These are phyloP conservation scores for Candida palmyrensis DNA, from an alignment of 805 yeast species.

Conservation along the genomic window DNA sequence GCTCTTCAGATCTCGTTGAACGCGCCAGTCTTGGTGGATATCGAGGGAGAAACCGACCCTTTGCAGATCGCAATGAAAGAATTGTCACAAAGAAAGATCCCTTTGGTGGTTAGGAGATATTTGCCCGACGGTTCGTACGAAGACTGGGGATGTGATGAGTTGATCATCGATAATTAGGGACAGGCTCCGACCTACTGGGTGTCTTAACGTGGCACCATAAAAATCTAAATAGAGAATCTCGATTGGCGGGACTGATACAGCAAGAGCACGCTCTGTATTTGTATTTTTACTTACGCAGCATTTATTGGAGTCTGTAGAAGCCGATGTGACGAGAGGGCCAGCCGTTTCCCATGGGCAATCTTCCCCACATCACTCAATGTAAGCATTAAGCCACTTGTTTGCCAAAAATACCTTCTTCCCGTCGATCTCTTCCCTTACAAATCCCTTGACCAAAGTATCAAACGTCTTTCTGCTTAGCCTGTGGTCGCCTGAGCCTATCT, in stretches of 20 bases:
- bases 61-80: conserved; percentile 97
- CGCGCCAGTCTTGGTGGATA: conserved; percentile 96
- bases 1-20: conserved; percentile 97
- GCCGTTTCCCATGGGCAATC: too few relatives aligned
- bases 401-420: conserved; percentile 59
- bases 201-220: too few relatives aligned
- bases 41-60: conserved; percentile 99
- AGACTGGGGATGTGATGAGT: conserved; percentile 99
- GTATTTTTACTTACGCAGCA: too few relatives aligned
- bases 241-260: too few relatives aligned
- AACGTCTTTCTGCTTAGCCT: conserved; percentile 41
- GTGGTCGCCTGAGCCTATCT: conserved; percentile 42
- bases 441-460: conserved; percentile 48
- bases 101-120: conserved; percentile 91
- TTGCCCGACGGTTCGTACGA: conserved; percentile 96
- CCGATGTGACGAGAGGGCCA: too few relatives aligned
- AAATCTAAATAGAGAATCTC: too few relatives aligned
- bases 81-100: conserved; percentile 89
- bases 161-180: conserved; percentile 74
- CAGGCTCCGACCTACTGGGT: too few relatives aligned
- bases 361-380: conserved; percentile 32
- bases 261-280: too few relatives aligned
- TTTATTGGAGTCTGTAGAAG: too few relatives aligned
- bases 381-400: conserved; percentile 55
- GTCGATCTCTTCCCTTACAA: conserved; percentile 50